phyloP scores from a whole-genome alignment of 2,329 filamentous ascomycete species.

The Penicillium freii region DNA sequence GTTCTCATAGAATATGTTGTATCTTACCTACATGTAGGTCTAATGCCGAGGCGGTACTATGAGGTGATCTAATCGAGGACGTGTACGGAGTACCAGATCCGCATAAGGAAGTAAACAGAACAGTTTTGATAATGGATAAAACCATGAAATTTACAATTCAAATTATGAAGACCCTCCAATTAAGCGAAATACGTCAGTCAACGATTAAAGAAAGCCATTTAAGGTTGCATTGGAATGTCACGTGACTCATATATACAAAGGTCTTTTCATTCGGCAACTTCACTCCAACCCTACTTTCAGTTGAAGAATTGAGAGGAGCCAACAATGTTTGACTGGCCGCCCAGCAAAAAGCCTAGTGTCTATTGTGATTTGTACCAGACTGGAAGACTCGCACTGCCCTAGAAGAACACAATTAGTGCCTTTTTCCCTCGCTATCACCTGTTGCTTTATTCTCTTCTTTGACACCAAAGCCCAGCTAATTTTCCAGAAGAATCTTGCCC shows the following conservation, averaged over 20 bases:
- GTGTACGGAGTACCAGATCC: not conserved
- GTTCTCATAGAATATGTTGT: not conserved
- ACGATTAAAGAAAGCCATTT: not conserved
- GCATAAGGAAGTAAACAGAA: not conserved
- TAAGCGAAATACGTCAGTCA: not conserved
- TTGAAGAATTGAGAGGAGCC: not conserved
- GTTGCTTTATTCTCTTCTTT: not conserved
- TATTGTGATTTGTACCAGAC: not conserved
- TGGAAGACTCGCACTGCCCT: not conserved
- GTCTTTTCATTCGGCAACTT: constrained; percentile 4
- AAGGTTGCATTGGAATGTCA: constrained; percentile 5
- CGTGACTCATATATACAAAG: constrained; percentile 9
- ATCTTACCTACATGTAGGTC: not conserved
- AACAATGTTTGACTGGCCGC: not conserved
- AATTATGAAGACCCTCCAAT: too few species aligned
- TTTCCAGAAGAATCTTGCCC: not conserved
- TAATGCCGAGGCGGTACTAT: not conserved
- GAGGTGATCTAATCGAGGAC: not conserved
- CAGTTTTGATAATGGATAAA: too few species aligned
- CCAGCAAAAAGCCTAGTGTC: not conserved
- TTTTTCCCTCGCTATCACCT: not conserved
- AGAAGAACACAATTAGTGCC: not conserved
- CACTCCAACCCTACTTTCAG: not conserved
- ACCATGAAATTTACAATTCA: not conserved
- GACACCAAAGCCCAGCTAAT: not conserved